A percentile compares a stretch with the other conserved stretches of the same genome.
Evolutionary conservation across 257 asterid species (phyloP).

Genomic region (Solanum tacnaense): DNA sequence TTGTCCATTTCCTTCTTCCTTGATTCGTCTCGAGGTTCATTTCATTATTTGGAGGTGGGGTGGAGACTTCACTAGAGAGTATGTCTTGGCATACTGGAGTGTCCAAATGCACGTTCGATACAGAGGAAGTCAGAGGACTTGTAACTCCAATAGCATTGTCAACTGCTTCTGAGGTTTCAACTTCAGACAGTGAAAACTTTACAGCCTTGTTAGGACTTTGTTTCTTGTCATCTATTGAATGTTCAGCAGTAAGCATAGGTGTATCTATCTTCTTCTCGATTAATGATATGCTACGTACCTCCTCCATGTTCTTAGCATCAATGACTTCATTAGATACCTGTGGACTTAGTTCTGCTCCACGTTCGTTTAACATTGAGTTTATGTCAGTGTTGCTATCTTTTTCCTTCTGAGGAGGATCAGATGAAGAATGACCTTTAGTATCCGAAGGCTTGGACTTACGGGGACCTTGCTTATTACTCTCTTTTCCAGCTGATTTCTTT

Average conservation of each 20-base stretch:
- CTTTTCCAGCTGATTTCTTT: constrained; percentile 12
- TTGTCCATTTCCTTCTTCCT: constrained; percentile 60
- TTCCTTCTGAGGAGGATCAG: constrained; percentile 10
- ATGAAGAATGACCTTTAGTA: constrained; percentile 7
- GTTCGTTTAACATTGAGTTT: background rate
- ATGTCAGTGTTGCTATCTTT: background rate
- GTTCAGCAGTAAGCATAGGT: constrained; percentile 4
- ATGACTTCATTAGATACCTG: background rate
- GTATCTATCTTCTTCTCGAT: constrained; percentile 23
- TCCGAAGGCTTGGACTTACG: constrained; percentile 10
- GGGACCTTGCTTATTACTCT: constrained; percentile 14
- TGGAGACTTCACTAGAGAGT: constrained; percentile 22
- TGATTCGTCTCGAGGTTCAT: constrained; percentile 20
- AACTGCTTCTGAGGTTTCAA: background rate
- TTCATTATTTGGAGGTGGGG: constrained; percentile 39
- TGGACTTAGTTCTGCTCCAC: background rate
- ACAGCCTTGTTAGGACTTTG: background rate
- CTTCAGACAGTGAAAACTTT: background rate
- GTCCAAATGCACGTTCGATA: constrained; percentile 11
- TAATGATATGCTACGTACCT: constrained; percentile 27
- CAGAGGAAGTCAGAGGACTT: constrained; percentile 4
- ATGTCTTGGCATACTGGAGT: constrained; percentile 25
- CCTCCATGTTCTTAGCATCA: constrained; percentile 26
- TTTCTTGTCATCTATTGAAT: constrained; percentile 12
- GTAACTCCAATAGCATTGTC: background rate